Evolutionary conservation across 495 filamentous ascomycete genomes (phyloP), one percentile per base, ranked within the genome.

Genomic region (Extremus antarcticus): DNA sequence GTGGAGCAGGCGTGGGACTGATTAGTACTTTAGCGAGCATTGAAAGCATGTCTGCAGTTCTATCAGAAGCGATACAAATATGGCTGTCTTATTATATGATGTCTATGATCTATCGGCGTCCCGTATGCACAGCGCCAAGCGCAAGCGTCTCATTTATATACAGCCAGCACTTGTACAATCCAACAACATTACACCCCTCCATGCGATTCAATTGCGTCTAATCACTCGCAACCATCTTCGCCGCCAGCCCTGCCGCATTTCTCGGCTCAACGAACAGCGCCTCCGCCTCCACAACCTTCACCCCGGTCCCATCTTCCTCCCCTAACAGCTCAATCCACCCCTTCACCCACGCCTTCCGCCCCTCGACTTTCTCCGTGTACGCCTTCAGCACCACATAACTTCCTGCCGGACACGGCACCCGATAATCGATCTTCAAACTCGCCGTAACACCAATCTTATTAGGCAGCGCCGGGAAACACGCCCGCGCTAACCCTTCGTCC

Each of bases 311-410:
- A 15, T 54, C 59, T 10, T 48, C 55, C 35, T 65, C 60, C 13
- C 52, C 59, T 13, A 96, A 74, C 21, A 88, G 85, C 77, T 95
- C 91, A 61, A 98, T 86, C 59, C 81, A 79, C 20, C 88, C 94
- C 70, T 89, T 84, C 4, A 96, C 90, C 91, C 91, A 98, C 20
- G 90, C 92, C 70, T 98, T 98, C 57, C 92, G 77, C 4, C 92
- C 94, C 66, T 97, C 91, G 9, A 89, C 87, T 73, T 86, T 94
- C 20, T 80, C 79, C 17, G 89, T 95, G 63, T 81, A 80, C 19
- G 88, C 94, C 51, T 78, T 78, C 45, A 98, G 69, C 22, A 92
- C 87, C 43, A 90, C 73, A 65, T 84, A 94, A 46, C 76, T 75
- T n/a, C 80, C 77, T 22, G 91, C 88, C 66, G 78, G 77, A 23